Conservation (phyloP, 805 yeast species). For the Sugiyamaella boreocaroliniensis region DNA sequence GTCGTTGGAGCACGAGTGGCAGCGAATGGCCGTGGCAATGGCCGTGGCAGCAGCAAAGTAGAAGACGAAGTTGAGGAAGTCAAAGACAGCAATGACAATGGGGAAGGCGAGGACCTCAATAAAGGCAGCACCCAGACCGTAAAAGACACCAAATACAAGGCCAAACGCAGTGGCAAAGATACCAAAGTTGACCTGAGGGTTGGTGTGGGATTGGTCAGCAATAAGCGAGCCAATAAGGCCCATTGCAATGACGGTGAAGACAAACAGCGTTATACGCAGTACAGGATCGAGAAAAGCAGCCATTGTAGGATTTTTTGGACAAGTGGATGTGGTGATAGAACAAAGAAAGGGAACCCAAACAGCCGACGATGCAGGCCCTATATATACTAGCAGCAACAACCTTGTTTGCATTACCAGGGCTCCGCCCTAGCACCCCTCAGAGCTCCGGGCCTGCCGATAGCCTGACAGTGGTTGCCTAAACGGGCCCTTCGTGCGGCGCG, state of each 20-base stretch:
- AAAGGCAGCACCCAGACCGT: slow-evolving; percentile 73
- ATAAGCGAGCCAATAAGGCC: slow-evolving; percentile 84
- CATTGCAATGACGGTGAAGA: slow-evolving; percentile 67
- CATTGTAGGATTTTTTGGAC: slow-evolving; percentile 9
- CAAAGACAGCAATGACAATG: slow-evolving; percentile 61
- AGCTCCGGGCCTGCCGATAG: background rate
- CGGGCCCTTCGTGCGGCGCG: background rate
- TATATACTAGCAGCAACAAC: background rate
- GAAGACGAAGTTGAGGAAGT: slow-evolving; percentile 84
- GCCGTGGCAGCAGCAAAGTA: slow-evolving; percentile 93
- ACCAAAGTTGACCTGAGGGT: slow-evolving; percentile 80
- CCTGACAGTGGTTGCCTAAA: background rate
- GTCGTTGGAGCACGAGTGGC: slow-evolving; percentile 75
- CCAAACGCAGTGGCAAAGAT: slow-evolving; percentile 87
- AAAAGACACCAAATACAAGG: slow-evolving; percentile 68
- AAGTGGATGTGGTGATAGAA: background rate
- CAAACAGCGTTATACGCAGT: slow-evolving; percentile 68
- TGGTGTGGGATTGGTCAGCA: slow-evolving; percentile 45
- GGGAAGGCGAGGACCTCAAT: slow-evolving; percentile 84
- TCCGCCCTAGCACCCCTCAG: background rate
- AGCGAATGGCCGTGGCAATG: slow-evolving; percentile 81
- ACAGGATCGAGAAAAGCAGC: slow-evolving; percentile 53
- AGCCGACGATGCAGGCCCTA: background rate
- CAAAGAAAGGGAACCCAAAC: background rate
- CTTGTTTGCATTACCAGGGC: background rate